These are phyloP conservation scores for Monosporozyma servazzii DNA, from an alignment of 805 yeast species.

Conservation along the genomic window DNA sequence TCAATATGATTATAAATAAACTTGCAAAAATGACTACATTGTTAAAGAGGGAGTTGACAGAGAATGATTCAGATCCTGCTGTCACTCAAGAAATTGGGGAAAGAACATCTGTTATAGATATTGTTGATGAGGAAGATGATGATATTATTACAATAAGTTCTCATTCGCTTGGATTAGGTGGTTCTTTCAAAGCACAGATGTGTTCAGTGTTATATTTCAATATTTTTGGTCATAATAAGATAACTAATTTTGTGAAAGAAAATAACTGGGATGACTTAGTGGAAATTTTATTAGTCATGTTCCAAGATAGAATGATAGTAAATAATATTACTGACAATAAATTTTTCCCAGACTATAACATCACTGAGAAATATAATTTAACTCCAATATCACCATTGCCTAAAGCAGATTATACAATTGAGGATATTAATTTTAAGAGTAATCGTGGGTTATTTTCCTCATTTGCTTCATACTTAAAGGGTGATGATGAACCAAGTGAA, in stretches of 20 bases:
- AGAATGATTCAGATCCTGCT: background rate
- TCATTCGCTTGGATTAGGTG: conserved; percentile 75
- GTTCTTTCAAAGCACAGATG: conserved; percentile 84
- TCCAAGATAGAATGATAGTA: conserved; percentile 26
- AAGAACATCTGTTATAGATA: conserved; percentile 17
- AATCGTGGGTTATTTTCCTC: conserved; percentile 82
- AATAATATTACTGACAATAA: background rate
- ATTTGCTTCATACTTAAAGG: conserved; percentile 83
- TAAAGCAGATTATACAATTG: background rate
- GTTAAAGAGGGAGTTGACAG: conserved; percentile 14
- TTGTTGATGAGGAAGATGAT: conserved; percentile 43
- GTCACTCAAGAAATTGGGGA: background rate
- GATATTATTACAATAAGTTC: conserved; percentile 68
- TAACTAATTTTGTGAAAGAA: conserved; percentile 30
- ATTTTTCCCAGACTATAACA: background rate
- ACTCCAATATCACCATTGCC: background rate
- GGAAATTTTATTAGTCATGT: conserved; percentile 52
- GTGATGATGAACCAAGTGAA: conserved; percentile 92
- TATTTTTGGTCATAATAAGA: conserved; percentile 50
- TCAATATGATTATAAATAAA: conserved; percentile 57
- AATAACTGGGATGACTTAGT: conserved; percentile 54
- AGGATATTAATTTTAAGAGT: conserved; percentile 20
- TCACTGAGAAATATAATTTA: background rate
- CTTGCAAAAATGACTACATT: conserved; percentile 64
- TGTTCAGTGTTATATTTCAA: conserved; percentile 80